These are phyloP conservation scores for Diutina mesorugosa DNA, from an alignment of 1,139 yeast species.

Conservation along the genomic window DNA sequence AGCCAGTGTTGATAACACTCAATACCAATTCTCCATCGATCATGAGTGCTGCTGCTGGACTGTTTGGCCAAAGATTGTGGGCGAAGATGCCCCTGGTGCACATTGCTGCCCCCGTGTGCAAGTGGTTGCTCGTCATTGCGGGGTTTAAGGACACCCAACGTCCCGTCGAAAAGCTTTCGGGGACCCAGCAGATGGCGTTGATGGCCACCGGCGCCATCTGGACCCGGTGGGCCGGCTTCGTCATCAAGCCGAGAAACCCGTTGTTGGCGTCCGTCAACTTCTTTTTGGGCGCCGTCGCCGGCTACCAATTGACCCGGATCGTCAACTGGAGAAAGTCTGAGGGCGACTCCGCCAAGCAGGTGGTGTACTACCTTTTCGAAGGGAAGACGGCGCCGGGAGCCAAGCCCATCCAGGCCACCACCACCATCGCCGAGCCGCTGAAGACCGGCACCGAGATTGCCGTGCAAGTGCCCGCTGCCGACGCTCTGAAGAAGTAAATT, in stretches of 20 bases:
- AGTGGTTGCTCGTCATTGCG: constrained; percentile 87
- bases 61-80: constrained; percentile 1
- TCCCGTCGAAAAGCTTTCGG: constrained; percentile 85
- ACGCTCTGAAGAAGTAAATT: background rate
- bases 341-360: constrained; percentile 39
- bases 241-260: constrained; percentile 78
- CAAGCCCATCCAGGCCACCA: background rate
- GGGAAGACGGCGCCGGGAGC: constrained; percentile 20
- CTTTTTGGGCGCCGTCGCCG: constrained; percentile 85
- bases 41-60: constrained; percentile 1
- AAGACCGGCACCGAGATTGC: background rate
- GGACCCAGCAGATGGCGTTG: constrained; percentile 84
- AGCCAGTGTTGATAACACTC: background rate
- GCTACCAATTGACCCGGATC: constrained; percentile 68
- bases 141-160: constrained; percentile 78
- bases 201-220: constrained; percentile 89
- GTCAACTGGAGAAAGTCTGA: constrained; percentile 41
- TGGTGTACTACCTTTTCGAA: constrained; percentile 42
- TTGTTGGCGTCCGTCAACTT: constrained; percentile 88
- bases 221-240: constrained; percentile 95
- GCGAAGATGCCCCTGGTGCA: constrained; percentile 34
- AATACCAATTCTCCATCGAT: background rate
- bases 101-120: constrained; percentile 66
- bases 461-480: background rate
- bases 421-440: background rate